phyloP scores from a whole-genome alignment of 345 rosid species.

The Aquilaria sinensis region DNA sequence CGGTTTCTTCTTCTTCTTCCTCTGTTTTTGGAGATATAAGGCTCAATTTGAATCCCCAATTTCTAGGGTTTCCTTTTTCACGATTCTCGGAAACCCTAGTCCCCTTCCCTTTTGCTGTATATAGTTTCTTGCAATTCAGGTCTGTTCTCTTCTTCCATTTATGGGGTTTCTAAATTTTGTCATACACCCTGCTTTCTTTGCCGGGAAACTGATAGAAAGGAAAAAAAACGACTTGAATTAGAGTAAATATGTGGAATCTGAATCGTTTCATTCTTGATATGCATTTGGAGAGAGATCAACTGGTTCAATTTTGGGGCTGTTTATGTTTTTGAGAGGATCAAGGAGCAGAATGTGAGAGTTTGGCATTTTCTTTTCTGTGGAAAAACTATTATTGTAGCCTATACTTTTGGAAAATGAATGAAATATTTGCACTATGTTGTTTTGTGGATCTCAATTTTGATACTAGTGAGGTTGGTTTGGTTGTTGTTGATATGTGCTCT shows the following conservation, averaged over 20 bases:
- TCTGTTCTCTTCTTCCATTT: background rate
- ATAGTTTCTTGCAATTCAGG: slow-evolving; percentile 10
- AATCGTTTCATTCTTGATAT: background rate
- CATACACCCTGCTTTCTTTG: background rate
- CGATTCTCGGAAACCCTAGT: slow-evolving; percentile 11
- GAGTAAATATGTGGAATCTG: background rate
- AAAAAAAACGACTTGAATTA: background rate
- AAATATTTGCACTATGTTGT: background rate
- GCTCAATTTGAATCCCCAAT: slow-evolving; percentile 7
- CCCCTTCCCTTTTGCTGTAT: slow-evolving; percentile 3
- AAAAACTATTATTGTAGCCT: too few species aligned
- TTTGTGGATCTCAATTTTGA: background rate
- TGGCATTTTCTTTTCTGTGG: background rate
- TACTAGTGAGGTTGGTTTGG: background rate
- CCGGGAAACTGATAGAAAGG: slow-evolving; percentile 11
- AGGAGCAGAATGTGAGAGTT: background rate
- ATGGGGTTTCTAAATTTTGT: background rate
- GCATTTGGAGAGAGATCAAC: background rate
- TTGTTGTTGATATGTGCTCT: background rate
- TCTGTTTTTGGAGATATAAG: background rate
- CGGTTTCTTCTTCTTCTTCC: background rate
- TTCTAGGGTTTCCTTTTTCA: slow-evolving; percentile 20
- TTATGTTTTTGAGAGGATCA: too few species aligned
- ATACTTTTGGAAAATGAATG: background rate
- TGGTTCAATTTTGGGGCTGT: background rate